Evolutionary conservation across 106 monocot genomes (phyloP).

Genomic region (Narthecium ossifragum): DNA sequence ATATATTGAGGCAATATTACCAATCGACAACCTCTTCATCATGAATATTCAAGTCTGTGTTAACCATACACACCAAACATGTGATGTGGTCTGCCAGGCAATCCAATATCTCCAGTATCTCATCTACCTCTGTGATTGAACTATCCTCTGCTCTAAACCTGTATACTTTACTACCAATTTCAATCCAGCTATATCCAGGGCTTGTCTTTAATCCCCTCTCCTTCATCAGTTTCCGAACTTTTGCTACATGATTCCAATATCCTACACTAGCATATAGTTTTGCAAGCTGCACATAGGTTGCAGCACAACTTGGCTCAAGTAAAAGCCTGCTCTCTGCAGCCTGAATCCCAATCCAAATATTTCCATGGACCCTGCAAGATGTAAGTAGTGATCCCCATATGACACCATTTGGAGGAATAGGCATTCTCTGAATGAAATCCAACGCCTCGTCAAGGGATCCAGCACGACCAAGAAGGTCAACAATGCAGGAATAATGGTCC

Average conservation of each 20-base stretch:
- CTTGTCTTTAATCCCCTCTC: slow-evolving; percentile 32
- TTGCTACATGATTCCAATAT: slow-evolving; percentile 32
- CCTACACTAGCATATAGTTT: slow-evolving; percentile 39
- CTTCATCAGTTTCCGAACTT: slow-evolving; percentile 43
- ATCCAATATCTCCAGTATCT: slow-evolving; percentile 25
- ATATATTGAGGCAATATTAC: not conserved
- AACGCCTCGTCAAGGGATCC: slow-evolving; percentile 44
- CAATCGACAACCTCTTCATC: not conserved
- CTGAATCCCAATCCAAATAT: slow-evolving; percentile 38
- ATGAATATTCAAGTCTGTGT: too few species aligned
- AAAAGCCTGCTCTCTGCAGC: slow-evolving; percentile 44
- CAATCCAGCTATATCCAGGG: slow-evolving; percentile 55
- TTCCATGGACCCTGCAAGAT: slow-evolving; percentile 42
- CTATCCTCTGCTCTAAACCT: slow-evolving; percentile 36
- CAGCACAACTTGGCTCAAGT: slow-evolving; percentile 42
- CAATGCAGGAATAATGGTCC: slow-evolving; percentile 51
- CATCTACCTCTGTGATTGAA: slow-evolving; percentile 18
- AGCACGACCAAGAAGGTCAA: slow-evolving; percentile 48
- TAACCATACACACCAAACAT: too few species aligned
- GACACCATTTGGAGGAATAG: slow-evolving; percentile 34
- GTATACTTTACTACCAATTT: slow-evolving; percentile 37
- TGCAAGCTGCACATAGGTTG: slow-evolving; percentile 44
- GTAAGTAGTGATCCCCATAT: slow-evolving; percentile 53
- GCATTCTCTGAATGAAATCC: slow-evolving; percentile 35
- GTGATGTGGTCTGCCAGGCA: slow-evolving; percentile 34